Evolutionary conservation across 495 filamentous ascomycete genomes (phyloP).

Genomic region (Cercophora samala): DNA sequence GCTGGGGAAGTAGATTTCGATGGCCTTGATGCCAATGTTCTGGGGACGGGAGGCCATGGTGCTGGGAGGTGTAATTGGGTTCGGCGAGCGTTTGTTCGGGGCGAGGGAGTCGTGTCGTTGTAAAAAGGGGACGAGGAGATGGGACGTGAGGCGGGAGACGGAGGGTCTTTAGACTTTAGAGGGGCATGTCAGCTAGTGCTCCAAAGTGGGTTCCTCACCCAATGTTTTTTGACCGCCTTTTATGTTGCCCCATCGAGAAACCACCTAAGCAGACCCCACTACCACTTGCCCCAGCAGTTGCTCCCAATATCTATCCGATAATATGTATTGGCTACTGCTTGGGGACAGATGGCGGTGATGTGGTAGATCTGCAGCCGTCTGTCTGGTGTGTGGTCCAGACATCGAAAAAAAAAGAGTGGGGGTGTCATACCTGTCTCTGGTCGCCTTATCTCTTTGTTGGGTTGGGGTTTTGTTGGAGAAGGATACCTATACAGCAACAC

Average conservation of each 20-base stretch:
- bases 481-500: neutral
- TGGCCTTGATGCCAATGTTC: conserved; percentile 99
- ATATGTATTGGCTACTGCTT: neutral
- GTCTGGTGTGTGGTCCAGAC: neutral
- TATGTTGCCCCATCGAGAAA: neutral
- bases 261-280: conserved; percentile 20
- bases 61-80: conserved; percentile 28
- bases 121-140: conserved; percentile 22
- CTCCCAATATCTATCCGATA: conserved; percentile 10
- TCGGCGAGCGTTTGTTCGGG: conserved; percentile 13
- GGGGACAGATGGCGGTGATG: neutral
- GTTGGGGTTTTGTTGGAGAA: neutral
- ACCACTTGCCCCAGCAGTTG: conserved; percentile 14
- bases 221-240: conserved; percentile 16
- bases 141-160: conserved; percentile 19
- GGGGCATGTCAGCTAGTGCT: conserved; percentile 26
- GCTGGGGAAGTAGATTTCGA: conserved; percentile 96
- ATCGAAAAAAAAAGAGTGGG: neutral
- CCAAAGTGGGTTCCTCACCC: conserved; percentile 12
- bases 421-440: neutral
- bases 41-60: conserved; percentile 85
- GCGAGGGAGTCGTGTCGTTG: neutral
- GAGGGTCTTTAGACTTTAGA: conserved; percentile 24
- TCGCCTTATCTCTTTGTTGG: neutral
- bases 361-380: neutral